Evolutionary conservation across 805 yeast genomes (phyloP), one percentile per base, ranked within the genome.

Genomic region (Sugiyamaella smithiae): DNA sequence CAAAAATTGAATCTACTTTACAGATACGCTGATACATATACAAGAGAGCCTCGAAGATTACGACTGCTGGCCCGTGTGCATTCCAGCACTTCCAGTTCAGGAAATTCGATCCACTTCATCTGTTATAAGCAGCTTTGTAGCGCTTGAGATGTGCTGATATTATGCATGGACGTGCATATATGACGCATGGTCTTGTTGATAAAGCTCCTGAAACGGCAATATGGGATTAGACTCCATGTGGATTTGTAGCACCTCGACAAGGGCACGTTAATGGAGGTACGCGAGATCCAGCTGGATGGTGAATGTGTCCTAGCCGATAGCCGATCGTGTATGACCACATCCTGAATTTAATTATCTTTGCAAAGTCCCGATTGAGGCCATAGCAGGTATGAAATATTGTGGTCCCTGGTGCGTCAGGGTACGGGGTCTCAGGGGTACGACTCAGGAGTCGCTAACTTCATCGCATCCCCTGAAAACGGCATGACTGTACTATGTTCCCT

Each of bases 61-160:
- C n/a, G n/a, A 35, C 12, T 19, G 22, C 19, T 12, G 38, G 38
- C 22, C 38, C 38, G 38, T 5, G 38, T 35, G 16, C 38, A 35
- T 35, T 35, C 38, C 38, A 16, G 38, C 20, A 4, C 16, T 14
- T 7, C 38, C 38, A 20, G 19, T 6, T 35, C 16, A 7, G 38
- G 38, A 14, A 35, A 35, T 4, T 16, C 16, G 11, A 12, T 14
- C 22, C 11, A 16, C 38, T 19, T 35, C 22, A 35, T 35, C 38
- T 35, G 38, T 19, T 16, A 14, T 14, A 12, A 35, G 12, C 16
- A 35, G 22, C 12, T 11, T 3, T 20, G 38, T 20, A 35, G 12
- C 20, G 22, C 38, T 35, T 11, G 22, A 14, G 38, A 35, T 19
- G 20, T 35, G 38, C 38, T 11, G 33, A n/a, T 29, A 16, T 29